Percentiles rank a stretch among this genome's conserved stretches.
Conservation (phyloP, 257 asterid genomes). For the Euphrasia confusa region DNA sequence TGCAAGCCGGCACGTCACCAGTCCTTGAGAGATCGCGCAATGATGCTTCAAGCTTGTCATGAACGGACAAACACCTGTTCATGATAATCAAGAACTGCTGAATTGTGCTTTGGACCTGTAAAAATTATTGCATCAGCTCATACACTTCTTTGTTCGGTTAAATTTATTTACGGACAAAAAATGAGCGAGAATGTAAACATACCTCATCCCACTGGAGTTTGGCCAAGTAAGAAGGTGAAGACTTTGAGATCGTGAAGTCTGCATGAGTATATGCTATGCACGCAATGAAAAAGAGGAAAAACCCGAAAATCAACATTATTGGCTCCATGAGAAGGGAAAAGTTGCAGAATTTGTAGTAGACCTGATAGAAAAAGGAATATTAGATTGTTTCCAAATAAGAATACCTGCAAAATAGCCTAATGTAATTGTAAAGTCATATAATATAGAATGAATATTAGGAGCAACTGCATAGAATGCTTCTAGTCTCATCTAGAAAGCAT, state of each 20-base stretch:
- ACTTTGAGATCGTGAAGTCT: conserved; percentile 92
- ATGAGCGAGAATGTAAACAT: conserved; percentile 14
- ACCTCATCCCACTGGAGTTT: conserved; percentile 99
- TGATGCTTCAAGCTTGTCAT: conserved; percentile 83
- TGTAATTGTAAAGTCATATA: not conserved
- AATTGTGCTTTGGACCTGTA: conserved; percentile 71
- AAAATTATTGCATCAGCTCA: conserved; percentile 14
- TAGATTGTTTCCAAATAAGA: conserved; percentile 22
- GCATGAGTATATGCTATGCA: conserved; percentile 69
- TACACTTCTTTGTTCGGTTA: not conserved
- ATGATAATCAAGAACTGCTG: conserved; percentile 65
- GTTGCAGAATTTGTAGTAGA: conserved; percentile 79
- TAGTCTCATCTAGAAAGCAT: conserved; percentile 3
- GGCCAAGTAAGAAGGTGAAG: conserved; percentile 81
- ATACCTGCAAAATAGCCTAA: not conserved
- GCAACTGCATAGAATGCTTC: conserved; percentile 14
- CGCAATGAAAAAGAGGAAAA: conserved; percentile 72
- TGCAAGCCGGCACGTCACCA: conserved; percentile 85
- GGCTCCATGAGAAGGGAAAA: conserved; percentile 81
- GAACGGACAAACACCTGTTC: conserved; percentile 52
- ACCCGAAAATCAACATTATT: conserved; percentile 81
- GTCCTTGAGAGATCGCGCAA: conserved; percentile 88
- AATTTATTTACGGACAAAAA: conserved; percentile 8
- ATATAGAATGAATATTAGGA: conserved; percentile 6
- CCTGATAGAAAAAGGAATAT: conserved; percentile 43